These are phyloP conservation scores for Aspergillus sp. DNA, from an alignment of 2,329 filamentous ascomycete species.

Conservation along the genomic window DNA sequence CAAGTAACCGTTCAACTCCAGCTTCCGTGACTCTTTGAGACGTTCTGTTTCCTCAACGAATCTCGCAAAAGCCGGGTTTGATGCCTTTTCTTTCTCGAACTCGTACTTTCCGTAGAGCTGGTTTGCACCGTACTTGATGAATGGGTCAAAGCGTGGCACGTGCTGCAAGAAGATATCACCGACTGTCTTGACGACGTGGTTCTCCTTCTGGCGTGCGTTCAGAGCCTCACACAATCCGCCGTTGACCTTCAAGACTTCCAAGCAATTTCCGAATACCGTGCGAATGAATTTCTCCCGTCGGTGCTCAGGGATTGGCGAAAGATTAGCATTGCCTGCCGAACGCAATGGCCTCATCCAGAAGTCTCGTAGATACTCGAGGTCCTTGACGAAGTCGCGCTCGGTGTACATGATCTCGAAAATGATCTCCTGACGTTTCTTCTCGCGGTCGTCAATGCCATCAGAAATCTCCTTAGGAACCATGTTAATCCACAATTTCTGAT, in stretches of 20 bases:
- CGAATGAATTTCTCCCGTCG: constrained; percentile 87
- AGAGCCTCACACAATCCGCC: constrained; percentile 83
- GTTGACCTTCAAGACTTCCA: constrained; percentile 92
- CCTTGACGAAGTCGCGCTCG: constrained; percentile 97
- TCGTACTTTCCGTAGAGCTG: constrained; percentile 97
- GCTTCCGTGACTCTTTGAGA: constrained; percentile 91
- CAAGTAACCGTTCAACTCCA: constrained; percentile 95
- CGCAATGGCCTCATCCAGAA: constrained; percentile 97
- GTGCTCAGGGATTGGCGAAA: constrained; percentile 84
- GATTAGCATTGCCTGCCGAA: constrained; percentile 62
- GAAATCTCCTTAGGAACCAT: constrained; percentile 94
- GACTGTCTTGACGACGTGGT: constrained; percentile 82
- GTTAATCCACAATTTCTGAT: constrained; percentile 99
- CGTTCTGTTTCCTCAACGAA: constrained; percentile 97
- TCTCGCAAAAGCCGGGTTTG: constrained; percentile 79
- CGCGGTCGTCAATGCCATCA: constrained; percentile 81
- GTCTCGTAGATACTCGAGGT: constrained; percentile 93
- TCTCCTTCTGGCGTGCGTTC: constrained; percentile 86
- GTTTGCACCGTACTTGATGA: constrained; percentile 93
- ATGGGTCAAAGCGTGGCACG: constrained; percentile 89
- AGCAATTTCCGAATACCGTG: constrained; percentile 92
- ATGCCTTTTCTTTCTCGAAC: constrained; percentile 91
- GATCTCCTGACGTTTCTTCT: constrained; percentile 97
- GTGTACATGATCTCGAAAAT: constrained; percentile 99
- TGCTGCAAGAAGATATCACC: constrained; percentile 94